These are phyloP conservation scores for Jaminaea rosea DNA, from an alignment of 1,284 basidiomycete species.

Conservation along the genomic window DNA sequence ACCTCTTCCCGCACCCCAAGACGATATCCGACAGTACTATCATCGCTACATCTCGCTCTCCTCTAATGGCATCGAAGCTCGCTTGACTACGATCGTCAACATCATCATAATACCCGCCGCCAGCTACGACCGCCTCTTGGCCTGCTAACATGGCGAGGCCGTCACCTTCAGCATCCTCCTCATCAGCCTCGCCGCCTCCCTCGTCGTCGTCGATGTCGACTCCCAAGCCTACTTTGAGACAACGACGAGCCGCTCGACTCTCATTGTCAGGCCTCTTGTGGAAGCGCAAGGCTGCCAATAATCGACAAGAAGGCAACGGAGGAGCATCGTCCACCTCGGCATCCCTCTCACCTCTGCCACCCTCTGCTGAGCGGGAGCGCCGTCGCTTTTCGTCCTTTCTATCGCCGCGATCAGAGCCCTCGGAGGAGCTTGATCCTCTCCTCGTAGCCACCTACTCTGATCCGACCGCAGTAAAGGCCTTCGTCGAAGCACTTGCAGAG, in stretches of 20 bases:
- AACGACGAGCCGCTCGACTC: neutral
- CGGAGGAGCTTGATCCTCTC: conserved; percentile 26
- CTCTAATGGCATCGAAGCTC: too few species aligned
- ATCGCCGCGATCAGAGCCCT: conserved; percentile 15
- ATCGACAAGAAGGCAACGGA: neutral
- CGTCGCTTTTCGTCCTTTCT: conserved; percentile 15
- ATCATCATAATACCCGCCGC: too few species aligned
- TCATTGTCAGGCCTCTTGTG: neutral
- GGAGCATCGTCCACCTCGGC: neutral
- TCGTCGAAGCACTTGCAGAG: conserved; percentile 26
- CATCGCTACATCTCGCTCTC: too few species aligned
- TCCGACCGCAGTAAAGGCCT: conserved; percentile 27
- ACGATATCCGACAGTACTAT: too few species aligned
- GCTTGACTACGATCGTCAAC: too few species aligned
- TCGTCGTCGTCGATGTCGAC: too few species aligned
- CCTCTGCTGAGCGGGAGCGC: neutral
- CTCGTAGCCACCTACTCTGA: conserved; percentile 25
- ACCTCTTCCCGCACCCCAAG: too few species aligned
- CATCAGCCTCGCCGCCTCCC: too few species aligned
- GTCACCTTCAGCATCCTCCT: too few species aligned
- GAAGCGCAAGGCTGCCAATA: neutral
- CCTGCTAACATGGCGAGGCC: too few species aligned
- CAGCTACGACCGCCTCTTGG: too few species aligned
- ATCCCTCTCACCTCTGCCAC: neutral
- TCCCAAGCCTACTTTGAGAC: too few species aligned